A percentile compares a stretch with the other conserved stretches of the same genome.
Conservation (phyloP, 2,329 filamentous ascomycete genomes). For the Xylariaceae sp. region DNA sequence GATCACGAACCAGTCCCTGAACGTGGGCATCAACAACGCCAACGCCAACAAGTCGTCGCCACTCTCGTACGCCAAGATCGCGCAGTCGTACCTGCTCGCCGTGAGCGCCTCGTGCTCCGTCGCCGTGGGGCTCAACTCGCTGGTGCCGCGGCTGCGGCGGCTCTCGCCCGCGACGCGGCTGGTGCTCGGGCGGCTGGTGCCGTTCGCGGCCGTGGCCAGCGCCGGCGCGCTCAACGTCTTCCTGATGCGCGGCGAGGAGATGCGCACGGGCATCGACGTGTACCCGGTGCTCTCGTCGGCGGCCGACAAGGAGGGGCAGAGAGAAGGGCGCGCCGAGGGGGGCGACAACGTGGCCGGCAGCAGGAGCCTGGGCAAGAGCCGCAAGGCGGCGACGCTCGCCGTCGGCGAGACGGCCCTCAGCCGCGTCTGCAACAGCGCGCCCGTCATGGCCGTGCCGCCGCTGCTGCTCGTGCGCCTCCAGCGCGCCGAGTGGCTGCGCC, state of each 20-base stretch:
- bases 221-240: slow-evolving; percentile 93
- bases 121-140: slow-evolving; percentile 80
- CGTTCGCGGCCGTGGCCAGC: slow-evolving; percentile 89
- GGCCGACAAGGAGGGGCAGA: slow-evolving; percentile 52
- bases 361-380: slow-evolving; percentile 78
- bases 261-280: slow-evolving; percentile 84
- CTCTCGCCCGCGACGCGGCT: slow-evolving; percentile 68
- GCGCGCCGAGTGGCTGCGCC: slow-evolving; percentile 72
- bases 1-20: slow-evolving; percentile 92
- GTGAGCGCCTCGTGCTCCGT: slow-evolving; percentile 92
- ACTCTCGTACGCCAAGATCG: slow-evolving; percentile 69
- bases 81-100: slow-evolving; percentile 84
- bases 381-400: slow-evolving; percentile 78
- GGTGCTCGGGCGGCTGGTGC: slow-evolving; percentile 79
- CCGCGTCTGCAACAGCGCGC: slow-evolving; percentile 86
- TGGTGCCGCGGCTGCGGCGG: slow-evolving; percentile 76
- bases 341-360: slow-evolving; percentile 55
- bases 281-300: slow-evolving; percentile 70
- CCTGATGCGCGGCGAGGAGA: slow-evolving; percentile 95
- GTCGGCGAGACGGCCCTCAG: slow-evolving; percentile 90
- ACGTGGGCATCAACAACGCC: slow-evolving; percentile 94
- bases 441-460: slow-evolving; percentile 94
- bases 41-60: slow-evolving; percentile 98
- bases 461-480: slow-evolving; percentile 80
- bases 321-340: slow-evolving; percentile 54